A percentile compares a stretch with the other conserved stretches of the same genome.
phyloP scores from a whole-genome alignment of 345 rosid genomes.

The Chamaenerion angustifolium region DNA sequence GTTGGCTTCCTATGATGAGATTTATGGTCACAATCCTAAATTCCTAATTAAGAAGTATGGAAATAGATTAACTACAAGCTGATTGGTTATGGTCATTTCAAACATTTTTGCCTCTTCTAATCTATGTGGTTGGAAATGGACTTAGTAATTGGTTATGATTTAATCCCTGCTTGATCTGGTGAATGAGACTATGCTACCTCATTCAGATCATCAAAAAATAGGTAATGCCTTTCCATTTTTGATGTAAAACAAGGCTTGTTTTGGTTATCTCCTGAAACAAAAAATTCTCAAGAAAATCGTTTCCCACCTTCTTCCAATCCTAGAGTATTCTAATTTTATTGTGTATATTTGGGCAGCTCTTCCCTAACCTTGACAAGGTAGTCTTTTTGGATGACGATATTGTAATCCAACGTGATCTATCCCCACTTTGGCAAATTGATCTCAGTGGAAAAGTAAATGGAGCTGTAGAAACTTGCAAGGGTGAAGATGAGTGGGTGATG shows the following conservation, averaged over 20 bases:
- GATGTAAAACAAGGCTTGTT: neutral
- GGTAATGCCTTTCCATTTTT: neutral
- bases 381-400: conserved; percentile 89
- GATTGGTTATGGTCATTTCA: too few relatives aligned
- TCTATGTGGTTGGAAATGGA: too few relatives aligned
- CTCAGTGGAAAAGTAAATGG: conserved; percentile 91
- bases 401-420: conserved; percentile 79
- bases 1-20: too few relatives aligned
- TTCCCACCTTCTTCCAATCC: neutral
- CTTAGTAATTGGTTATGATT: too few relatives aligned
- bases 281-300: neutral
- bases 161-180: too few relatives aligned
- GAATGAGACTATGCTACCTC: neutral
- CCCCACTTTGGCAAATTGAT: conserved; percentile 87
- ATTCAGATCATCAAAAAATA: neutral
- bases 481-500: conserved; percentile 98
- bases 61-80: too few relatives aligned
- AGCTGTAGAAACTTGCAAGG: conserved; percentile 93
- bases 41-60: too few relatives aligned
- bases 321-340: conserved; percentile 6
- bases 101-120: too few relatives aligned
- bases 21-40: too few relatives aligned
- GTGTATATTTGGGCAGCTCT: conserved; percentile 43
- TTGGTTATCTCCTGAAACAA: neutral
- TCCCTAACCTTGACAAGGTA: conserved; percentile 84